Evolutionary conservation across 2,329 filamentous ascomycete species (phyloP), one percentile per base, ranked within the genome.

Genomic region (Phaeoacremonium minimum): DNA sequence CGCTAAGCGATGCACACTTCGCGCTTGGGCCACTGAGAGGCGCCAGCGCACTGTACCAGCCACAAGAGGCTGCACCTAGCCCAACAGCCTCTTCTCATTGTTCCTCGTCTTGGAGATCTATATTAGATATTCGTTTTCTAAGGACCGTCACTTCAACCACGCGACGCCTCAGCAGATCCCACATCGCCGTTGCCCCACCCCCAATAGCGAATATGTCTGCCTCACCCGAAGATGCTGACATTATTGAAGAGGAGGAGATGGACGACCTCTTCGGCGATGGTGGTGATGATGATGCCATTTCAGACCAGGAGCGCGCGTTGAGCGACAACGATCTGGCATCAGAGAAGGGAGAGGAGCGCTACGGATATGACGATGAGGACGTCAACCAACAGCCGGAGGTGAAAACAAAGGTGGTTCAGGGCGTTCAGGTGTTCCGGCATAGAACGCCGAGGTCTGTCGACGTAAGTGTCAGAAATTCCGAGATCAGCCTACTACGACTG

Each of bases 381-480:
- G 22, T 8, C 16, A 26, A 35, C 41, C 46, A 31, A 32, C 42
- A 59, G 33, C 60, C 63, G 37, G 63, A 69, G 38, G 65, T 64
- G 48, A 71, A 69, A 43, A 66, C 77, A 46, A 74, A 73, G 46
- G 66, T 77, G 35, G 72, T 85, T 36, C 73, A 80, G 62, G 78
- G 80, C 35, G 67, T 83, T 32, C 74, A 77, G 32, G 64, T 88
- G 32, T 80, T 75, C 50, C 75, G 85, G 31, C 86, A 90, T 56
- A 71, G 77, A 34, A 66, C 83, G 12, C 86, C 86, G 12, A 83
- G 84, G 51, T 74, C 83, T 26, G 80, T 75, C 45, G 82, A 89
- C 53, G 80, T 80, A n/a, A n/a, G n/a, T n/a, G n/a, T n/a, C n/a
- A n/a, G n/a, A n/a, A n/a, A n/a, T n/a, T n/a, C n/a, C n/a, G n/a